Base-by-base conservation (phyloP, 2,329 filamentous ascomycete genomes). In the Penicillium hesseltinei region DNA sequence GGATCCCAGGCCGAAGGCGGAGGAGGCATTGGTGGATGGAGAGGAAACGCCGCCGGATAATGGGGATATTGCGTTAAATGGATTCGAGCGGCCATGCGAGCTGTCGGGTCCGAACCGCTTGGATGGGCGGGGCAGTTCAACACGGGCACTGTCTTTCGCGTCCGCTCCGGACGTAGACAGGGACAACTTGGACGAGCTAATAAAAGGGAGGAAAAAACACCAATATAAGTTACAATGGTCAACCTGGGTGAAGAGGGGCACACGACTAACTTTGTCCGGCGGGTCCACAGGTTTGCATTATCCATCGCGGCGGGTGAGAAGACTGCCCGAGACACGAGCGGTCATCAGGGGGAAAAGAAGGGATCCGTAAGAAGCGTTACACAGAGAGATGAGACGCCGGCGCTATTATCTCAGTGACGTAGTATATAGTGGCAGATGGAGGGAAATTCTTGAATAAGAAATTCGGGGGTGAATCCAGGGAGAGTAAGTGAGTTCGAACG, bases 1-100 rank as follows among this genome's bases (percentile, higher is more conserved):
- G 19, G 91, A 95, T 40, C 94, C 94, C 59, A 99, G 81, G 50
- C 92, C 92, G 77, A 99, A 99, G 57, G 93, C 92, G 69, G 89
- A 92, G 19, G 91, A 92, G 54, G 90, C 91, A 66, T 84, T 84
- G 53, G 85, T 83, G 13, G 89, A 91, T 15, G 92, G 91, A 10
- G 91, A 93, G 36, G 88, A 83, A 54, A 92, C 80, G 56, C 84
- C 85, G 50, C 82, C 84, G 60, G 84, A 86, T 68, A 89, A 85
- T 59, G 88, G 88, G 48, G 90, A 86, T 65, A 90, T 84, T 66
- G 86, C 81, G 74, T 86, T 89, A 80, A 96, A 93, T 25, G 91
- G 88, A 75, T 91, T 94, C 61, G 84, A 81, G 74, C 82, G 82
- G 70, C 86, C 87, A 73, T 92, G 88, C 68, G 90, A 91, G 64